Percentiles rank a stretch among this genome's conserved stretches.
These are phyloP conservation scores for Penicillium concentricum DNA, from an alignment of 2,329 filamentous ascomycete genomes.

Conservation along the genomic window DNA sequence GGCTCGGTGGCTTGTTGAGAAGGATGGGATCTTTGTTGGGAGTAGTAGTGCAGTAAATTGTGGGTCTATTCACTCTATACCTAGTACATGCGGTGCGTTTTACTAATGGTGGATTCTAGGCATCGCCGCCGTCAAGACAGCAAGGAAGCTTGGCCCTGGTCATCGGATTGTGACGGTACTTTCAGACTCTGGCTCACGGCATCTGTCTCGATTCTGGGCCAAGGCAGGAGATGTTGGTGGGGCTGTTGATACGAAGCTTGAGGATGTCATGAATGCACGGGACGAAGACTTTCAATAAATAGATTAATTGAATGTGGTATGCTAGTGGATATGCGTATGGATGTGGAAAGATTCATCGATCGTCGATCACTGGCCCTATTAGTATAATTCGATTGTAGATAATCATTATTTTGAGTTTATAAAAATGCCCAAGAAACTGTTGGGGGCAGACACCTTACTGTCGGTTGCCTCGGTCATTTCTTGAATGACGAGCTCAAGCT, in stretches of 20 bases:
- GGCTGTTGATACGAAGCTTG: conserved; percentile 45
- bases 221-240: conserved; percentile 49
- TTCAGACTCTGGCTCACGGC: conserved; percentile 51
- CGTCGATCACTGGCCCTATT: background rate
- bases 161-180: conserved; percentile 51
- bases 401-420: background rate
- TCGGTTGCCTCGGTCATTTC: background rate
- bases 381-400: background rate
- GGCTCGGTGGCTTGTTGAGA: conserved; percentile 95
- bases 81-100: conserved; percentile 10
- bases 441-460: background rate
- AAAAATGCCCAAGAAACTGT: background rate
- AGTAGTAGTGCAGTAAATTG: conserved; percentile 98
- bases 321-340: background rate
- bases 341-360: background rate
- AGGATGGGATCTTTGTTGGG: conserved; percentile 90
- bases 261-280: conserved; percentile 45
- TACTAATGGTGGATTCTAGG: conserved; percentile 33
- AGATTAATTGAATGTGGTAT: background rate
- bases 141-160: conserved; percentile 48
- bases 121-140: conserved; percentile 49
- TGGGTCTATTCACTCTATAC: conserved; percentile 35
- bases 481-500: background rate
- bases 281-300: conserved; percentile 32
- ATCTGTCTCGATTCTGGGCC: conserved; percentile 54